These are phyloP conservation scores for Phytophthora litchii DNA, from an alignment of 352 stramenopile genomes.

Conservation along the genomic window DNA sequence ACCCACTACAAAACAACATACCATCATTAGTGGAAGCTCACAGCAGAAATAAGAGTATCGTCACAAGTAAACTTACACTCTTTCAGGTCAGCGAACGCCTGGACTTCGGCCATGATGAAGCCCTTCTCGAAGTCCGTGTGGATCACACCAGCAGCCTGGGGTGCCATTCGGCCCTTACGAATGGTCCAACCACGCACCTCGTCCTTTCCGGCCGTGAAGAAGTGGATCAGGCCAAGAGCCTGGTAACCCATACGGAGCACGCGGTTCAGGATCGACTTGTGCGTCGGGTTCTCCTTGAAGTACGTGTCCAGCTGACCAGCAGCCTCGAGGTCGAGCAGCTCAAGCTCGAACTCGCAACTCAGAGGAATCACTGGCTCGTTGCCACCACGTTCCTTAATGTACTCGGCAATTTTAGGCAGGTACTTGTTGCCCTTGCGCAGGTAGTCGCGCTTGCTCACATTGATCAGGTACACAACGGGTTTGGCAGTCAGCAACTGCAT, in stretches of 20 bases:
- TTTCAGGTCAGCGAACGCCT: conserved; percentile 90
- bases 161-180: conserved; percentile 95
- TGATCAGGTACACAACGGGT: conserved; percentile 99
- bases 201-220: conserved; percentile 99
- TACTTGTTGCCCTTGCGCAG: conserved; percentile 98
- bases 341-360: conserved; percentile 98
- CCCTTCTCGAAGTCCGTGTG: conserved; percentile 99
- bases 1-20: conserved; percentile 51
- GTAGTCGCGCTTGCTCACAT: conserved; percentile 99
- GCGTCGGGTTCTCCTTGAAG: conserved; percentile 82
- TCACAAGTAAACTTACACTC: conserved; percentile 61
- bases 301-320: conserved; percentile 64
- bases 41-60: neutral
- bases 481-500: conserved; percentile 94
- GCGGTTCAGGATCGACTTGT: conserved; percentile 94
- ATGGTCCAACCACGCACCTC: conserved; percentile 99
- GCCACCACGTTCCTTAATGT: conserved; percentile 95
- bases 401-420: conserved; percentile 97
- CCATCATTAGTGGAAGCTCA: conserved; percentile 9
- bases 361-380: conserved; percentile 98
- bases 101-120: conserved; percentile 97
- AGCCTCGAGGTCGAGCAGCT: conserved; percentile 86
- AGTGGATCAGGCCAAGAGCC: conserved; percentile 98
- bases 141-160: conserved; percentile 98
- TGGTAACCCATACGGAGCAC: conserved; percentile 98